Evolutionary conservation across 805 yeast species (phyloP).

Genomic region (Lipomyces orientalis): DNA sequence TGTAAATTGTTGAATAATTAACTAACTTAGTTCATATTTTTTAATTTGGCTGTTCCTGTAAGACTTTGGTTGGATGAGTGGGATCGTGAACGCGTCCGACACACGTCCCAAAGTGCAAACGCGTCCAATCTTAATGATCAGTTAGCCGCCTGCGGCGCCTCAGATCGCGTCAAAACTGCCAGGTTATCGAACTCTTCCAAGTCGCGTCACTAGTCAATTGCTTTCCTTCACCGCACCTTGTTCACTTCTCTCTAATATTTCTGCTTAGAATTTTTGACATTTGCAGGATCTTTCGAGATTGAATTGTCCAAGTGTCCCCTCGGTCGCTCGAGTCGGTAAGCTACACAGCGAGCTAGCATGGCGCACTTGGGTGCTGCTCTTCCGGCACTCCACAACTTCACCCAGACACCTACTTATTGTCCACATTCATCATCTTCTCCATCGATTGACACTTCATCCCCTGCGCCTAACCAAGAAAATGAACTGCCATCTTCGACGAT

Average conservation of each 20-base stretch:
- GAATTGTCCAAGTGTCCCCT: background rate
- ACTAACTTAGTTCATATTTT: no score
- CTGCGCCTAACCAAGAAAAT: slow-evolving; percentile 5
- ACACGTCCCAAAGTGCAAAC: no score
- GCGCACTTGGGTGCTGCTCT: background rate
- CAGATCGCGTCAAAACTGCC: background rate
- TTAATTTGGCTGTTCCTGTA: no score
- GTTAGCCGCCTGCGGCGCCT: background rate
- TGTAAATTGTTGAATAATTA: no score
- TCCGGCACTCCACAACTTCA: background rate
- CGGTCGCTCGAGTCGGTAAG: background rate
- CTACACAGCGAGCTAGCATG: background rate
- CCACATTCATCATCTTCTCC: background rate
- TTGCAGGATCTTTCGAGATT: background rate
- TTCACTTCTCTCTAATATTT: background rate
- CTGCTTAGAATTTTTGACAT: background rate
- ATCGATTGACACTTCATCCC: background rate
- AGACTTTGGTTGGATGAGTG: no score
- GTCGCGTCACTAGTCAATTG: background rate
- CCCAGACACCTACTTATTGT: background rate
- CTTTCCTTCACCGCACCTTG: background rate
- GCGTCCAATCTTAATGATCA: no score
- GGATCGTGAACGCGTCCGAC: no score
- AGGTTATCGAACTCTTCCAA: background rate
- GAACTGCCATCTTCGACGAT: slow-evolving; percentile 15